Base-by-base conservation (phyloP, 179 eudicot genomes). In the Camellia oleifera region DNA sequence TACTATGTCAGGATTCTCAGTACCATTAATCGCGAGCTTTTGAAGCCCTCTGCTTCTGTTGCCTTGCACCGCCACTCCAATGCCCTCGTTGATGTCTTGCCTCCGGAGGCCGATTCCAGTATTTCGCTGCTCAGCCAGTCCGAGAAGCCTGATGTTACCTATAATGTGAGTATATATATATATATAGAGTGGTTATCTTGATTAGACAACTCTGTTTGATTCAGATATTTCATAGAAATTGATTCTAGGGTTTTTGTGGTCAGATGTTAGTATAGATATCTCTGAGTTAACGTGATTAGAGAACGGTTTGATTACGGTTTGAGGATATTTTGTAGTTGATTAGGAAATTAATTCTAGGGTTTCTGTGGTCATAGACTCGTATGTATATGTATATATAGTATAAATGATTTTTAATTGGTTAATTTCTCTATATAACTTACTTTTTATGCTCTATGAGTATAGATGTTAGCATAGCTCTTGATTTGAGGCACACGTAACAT, bases 61-160 rank as follows among this genome's bases (percentile, higher is more conserved):
- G 98, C 98, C 5, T 81, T 95, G 75, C 98, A 95, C 72, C 86
- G 98, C 0, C 98, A 95, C 79, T 91, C 97, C 3, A 95, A 93
- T 83, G 97, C 98, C 42, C 91, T 95, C 9, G 98, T 95, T 4
- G 98, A 95, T 81, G 97, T 95, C 7, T 72, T 95, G 82, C 98
- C 98, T 10, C 98, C 98, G 0, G 98, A 95, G 73, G 98, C 98
- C 1, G 98, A 95, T 82, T 95, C 98, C 3, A 94, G 98, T 78
- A 95, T 95, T 6, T 93, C 97, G 61, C 86, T 95, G 10, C 83
- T 95, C 23, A 91, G 94, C 81, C 98, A 95, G 76, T 91, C 97
- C 2, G 98, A 95, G 93, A 95, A 90, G 87, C 98, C 98, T 42
- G 98, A 94, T 79, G 97, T 94, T 58, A 80, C 89, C n/a, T 94